These are phyloP conservation scores for Coemansia sp. DNA, from an alignment of 371 early-diverging fungal species.

Conservation along the genomic window DNA sequence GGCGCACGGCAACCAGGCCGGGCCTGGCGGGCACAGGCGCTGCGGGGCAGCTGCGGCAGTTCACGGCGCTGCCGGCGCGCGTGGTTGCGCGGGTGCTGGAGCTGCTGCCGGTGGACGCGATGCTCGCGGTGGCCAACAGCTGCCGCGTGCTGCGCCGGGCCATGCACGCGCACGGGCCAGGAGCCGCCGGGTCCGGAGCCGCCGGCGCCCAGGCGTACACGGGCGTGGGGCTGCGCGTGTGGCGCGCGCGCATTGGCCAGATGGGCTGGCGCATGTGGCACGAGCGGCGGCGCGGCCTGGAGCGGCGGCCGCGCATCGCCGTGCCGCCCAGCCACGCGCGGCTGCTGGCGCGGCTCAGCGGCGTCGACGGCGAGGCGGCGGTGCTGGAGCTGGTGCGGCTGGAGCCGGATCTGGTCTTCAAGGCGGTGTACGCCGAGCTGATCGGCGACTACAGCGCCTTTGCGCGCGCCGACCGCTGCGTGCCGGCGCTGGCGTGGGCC, in stretches of 20 bases:
- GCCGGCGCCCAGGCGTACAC: slow-evolving; percentile 31
- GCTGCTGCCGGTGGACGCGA: slow-evolving; percentile 20
- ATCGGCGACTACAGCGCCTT: slow-evolving; percentile 25
- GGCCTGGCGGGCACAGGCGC: neutral
- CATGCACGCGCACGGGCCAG: slow-evolving; percentile 20
- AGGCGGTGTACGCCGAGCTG: slow-evolving; percentile 33
- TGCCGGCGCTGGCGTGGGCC: slow-evolving; percentile 2
- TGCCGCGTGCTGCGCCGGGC: slow-evolving; percentile 40
- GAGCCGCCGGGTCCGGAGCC: neutral
- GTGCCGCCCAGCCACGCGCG: slow-evolving; percentile 25
- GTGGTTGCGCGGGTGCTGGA: slow-evolving; percentile 20
- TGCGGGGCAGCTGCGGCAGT: neutral
- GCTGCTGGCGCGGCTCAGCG: slow-evolving; percentile 24
- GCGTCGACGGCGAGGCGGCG: slow-evolving; percentile 23
- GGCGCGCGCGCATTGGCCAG: slow-evolving; percentile 32
- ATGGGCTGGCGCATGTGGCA: slow-evolving; percentile 40
- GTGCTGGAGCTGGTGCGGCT: slow-evolving; percentile 17
- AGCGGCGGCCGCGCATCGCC: slow-evolving; percentile 20
- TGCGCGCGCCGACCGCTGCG: slow-evolving; percentile 5
- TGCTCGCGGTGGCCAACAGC: slow-evolving; percentile 28
- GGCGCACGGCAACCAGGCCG: slow-evolving; percentile 8
- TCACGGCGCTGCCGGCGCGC: slow-evolving; percentile 24
- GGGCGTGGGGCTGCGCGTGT: slow-evolving; percentile 22
- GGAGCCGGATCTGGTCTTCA: slow-evolving; percentile 42
- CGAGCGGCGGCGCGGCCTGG: slow-evolving; percentile 27